Evolutionary conservation across 148 eudicot species (phyloP).

Genomic region (Cornus suecica): DNA sequence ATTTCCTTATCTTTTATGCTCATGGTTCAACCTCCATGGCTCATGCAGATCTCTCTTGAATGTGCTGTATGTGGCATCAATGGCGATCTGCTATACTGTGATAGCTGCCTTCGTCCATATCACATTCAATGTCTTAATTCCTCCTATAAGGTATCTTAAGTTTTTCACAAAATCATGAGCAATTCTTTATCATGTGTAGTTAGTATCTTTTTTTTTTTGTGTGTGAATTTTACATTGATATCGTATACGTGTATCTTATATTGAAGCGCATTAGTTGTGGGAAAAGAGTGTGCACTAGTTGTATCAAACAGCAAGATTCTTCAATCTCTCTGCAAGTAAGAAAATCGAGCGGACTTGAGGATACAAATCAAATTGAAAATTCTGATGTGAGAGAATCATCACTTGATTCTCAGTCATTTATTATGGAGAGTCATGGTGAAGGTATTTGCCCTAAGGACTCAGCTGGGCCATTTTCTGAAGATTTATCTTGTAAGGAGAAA

Average conservation of each 20-base stretch:
- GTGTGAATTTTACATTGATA: neutral
- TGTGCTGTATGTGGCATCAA: conserved; percentile 14
- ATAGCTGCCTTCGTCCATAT: conserved; percentile 21
- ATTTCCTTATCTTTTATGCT: neutral
- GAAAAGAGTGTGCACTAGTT: conserved; percentile 19
- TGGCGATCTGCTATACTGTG: conserved; percentile 12
- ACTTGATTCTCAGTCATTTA: neutral
- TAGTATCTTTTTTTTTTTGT: too few species aligned
- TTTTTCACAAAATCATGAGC: neutral
- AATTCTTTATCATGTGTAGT: neutral
- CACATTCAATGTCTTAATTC: conserved; percentile 13
- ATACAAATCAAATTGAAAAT: neutral
- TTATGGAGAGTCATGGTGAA: conserved; percentile 3
- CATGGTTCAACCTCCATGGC: conserved; percentile 14
- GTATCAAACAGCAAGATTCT: conserved; percentile 12
- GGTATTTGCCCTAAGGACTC: neutral
- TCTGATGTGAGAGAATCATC: neutral
- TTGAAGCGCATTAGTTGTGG: conserved; percentile 21
- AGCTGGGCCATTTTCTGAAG: conserved; percentile 3
- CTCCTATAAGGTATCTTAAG: conserved; percentile 22
- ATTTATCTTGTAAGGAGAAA: conserved; percentile 13
- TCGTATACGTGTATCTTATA: neutral
- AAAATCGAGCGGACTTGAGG: neutral
- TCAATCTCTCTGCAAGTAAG: neutral
- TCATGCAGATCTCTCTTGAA: conserved; percentile 24